Evolutionary conservation across 768 basidiomycete genomes (phyloP), one percentile per base, ranked within the genome.

Genomic region (Psilocybe cubensis): DNA sequence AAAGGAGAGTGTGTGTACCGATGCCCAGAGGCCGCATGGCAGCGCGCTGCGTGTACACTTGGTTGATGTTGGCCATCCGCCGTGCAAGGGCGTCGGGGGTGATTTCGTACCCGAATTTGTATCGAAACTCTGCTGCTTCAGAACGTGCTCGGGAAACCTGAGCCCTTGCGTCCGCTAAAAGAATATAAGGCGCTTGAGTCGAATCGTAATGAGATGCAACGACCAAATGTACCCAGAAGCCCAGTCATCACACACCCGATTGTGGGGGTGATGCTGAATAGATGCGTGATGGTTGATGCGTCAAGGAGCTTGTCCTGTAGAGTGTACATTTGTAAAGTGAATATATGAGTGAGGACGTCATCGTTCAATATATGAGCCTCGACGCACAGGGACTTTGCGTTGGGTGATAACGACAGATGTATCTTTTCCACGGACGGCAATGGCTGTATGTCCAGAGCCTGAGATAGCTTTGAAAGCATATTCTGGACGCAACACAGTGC

Each of bases 381-480:
- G 58, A 84, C 92, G 64, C 67, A 98, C 96, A 24, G 97, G 94
- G 33, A 99, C 90, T 80, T 98, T 98, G 79, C 94, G 94, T 79
- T 98, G 97, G 20, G 96, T 98, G 66, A 99, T 95, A 40, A 98
- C 91, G 7, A 98, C 95, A 4, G 90, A 83, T 4, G 95, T 96
- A 65, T 98, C 96, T 72, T 92, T 92, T 17, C 97, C 97, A 67
- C 96, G 80, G 43, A 98, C 91, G 17, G 96, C 84, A 49, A 99
- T 83, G 1, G 96, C 87, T 1, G 97, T 98, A 68, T 98, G 94
- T 1, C 95, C 96, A 1, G 95, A 94, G 54, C 94, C 94, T 60
- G 95, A 94, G 72, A 98, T 98, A 46, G 97, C 97, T 76, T 98
- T 99, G 88, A 98, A 98, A 24, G 97, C 96, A 82, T 98, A 98